Evolutionary conservation across 75 land plant genomes (phyloP).

Genomic region (Cryptomeria japonica): DNA sequence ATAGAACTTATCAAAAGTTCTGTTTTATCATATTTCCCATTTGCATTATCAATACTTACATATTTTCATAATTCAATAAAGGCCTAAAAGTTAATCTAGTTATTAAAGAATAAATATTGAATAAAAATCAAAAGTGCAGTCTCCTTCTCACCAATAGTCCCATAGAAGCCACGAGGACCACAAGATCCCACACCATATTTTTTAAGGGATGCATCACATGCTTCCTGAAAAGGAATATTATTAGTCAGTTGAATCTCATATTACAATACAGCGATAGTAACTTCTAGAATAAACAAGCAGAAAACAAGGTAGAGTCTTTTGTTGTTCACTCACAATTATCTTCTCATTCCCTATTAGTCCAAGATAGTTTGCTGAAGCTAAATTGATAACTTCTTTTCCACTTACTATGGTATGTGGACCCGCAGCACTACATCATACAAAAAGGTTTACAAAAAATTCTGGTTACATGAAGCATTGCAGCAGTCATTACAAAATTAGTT

Average conservation of each 20-base stretch:
- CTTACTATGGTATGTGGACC: slow-evolving; percentile 75
- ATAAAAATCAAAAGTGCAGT: neutral
- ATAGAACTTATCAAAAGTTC: neutral
- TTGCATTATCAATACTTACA: neutral
- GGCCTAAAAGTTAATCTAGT: neutral
- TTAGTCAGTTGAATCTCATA: slow-evolving; percentile 1
- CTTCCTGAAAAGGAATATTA: slow-evolving; percentile 51
- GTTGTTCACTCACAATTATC: slow-evolving; percentile 55
- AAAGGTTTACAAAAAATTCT: neutral
- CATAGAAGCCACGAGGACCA: slow-evolving; percentile 99
- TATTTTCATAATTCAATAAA: neutral
- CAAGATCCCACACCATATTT: slow-evolving; percentile 99
- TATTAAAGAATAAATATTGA: neutral
- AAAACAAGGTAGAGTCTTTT: neutral
- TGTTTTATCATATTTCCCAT: neutral
- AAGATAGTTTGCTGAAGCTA: slow-evolving; percentile 94
- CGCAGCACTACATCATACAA: slow-evolving; percentile 77
- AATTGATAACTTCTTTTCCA: slow-evolving; percentile 92
- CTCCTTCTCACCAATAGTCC: slow-evolving; percentile 81
- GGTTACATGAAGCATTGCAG: neutral
- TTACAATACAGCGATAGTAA: neutral
- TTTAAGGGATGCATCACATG: slow-evolving; percentile 78
- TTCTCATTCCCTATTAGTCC: slow-evolving; percentile 82
- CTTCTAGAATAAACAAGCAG: neutral
- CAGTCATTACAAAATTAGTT: neutral